Conservation (phyloP, 129 eudicot genomes). For the Flaveria bidentis region DNA sequence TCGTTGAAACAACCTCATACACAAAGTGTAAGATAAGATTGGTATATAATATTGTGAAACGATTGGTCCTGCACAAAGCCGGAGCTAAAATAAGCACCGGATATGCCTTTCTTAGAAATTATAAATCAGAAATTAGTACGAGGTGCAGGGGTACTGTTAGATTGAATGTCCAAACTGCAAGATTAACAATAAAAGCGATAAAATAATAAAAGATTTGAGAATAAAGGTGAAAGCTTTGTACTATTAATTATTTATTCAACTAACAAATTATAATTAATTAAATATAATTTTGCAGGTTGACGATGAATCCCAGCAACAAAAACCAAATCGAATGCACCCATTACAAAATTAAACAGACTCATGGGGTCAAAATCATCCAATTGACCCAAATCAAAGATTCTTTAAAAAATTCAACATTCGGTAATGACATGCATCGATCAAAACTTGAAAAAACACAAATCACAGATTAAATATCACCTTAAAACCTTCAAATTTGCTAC, state of each 20-base stretch:
- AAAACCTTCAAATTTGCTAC: constrained; percentile 29
- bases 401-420: background rate
- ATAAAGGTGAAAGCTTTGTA: constrained; percentile 30
- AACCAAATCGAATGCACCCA: constrained; percentile 22
- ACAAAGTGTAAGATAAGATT: too few relatives aligned
- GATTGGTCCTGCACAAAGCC: too few relatives aligned
- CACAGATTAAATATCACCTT: constrained; percentile 38
- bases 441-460: background rate
- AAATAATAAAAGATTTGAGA: background rate
- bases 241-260: constrained; percentile 3
- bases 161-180: background rate
- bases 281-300: constrained; percentile 12
- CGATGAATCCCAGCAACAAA: constrained; percentile 8
- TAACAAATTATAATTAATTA: background rate
- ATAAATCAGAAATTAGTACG: background rate
- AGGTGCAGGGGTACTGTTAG: background rate
- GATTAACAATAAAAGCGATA: background rate
- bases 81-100: too few relatives aligned
- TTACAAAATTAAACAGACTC: background rate
- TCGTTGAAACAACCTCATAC: too few relatives aligned
- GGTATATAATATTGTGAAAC: too few relatives aligned
- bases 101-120: too few relatives aligned
- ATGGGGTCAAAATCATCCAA: background rate
- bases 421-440: constrained; percentile 25
- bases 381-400: background rate